Percentiles rank a stretch among this genome's conserved stretches.
Evolutionary conservation across 169 alveolate genomes (phyloP).

Genomic region (Plasmodium malariae): DNA sequence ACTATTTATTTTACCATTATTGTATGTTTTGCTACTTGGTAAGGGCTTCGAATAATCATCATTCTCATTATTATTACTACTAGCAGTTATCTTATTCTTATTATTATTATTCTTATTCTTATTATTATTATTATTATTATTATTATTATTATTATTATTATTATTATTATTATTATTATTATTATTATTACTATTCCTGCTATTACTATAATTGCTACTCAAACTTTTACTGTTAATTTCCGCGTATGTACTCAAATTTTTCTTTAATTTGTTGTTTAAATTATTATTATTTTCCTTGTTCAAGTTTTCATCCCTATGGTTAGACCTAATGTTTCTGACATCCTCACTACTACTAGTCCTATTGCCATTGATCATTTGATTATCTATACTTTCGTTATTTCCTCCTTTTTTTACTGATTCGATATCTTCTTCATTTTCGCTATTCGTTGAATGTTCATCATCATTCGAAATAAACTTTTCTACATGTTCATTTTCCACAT

Average conservation of each 20-base stretch:
- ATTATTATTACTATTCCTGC: background rate
- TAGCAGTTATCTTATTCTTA: background rate
- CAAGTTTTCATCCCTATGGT: background rate
- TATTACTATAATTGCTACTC: background rate
- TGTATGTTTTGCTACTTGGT: too few relatives aligned
- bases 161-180: background rate
- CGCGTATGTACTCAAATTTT: too few relatives aligned
- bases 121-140: background rate
- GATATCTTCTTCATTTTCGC: constrained; percentile 11
- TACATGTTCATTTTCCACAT: background rate
- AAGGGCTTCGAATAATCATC: too few relatives aligned
- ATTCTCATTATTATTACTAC: constrained; percentile 9
- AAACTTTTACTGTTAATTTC: too few relatives aligned
- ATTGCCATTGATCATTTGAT: background rate
- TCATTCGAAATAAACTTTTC: background rate
- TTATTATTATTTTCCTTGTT: background rate
- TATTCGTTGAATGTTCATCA: constrained; percentile 7
- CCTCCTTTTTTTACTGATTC: background rate
- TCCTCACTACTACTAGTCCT: background rate
- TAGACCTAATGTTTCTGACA: background rate
- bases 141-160: background rate
- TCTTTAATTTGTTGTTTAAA: too few relatives aligned
- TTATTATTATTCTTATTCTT: background rate
- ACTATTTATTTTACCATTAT: too few relatives aligned
- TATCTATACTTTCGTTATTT: background rate